These are phyloP conservation scores for Linderina pennispora DNA, from an alignment of 192 early-diverging fungal genomes.

Conservation along the genomic window DNA sequence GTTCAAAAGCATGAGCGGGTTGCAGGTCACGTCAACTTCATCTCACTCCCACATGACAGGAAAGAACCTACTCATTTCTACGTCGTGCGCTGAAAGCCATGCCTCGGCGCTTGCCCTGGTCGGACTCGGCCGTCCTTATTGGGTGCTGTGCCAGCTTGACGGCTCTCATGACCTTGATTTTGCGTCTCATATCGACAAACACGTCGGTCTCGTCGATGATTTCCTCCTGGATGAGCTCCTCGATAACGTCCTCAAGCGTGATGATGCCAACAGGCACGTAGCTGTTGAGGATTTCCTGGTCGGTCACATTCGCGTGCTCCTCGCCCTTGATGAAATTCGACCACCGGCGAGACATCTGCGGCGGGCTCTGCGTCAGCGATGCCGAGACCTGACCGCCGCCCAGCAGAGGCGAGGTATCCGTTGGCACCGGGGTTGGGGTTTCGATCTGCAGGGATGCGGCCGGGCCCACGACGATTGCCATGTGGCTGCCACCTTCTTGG, in stretches of 20 bases:
- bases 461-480: conserved; percentile 60
- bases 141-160: conserved; percentile 30
- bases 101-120: conserved; percentile 6
- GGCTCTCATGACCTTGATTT: conserved; percentile 12
- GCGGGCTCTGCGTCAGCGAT: conserved; percentile 3
- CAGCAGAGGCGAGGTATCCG: conserved; percentile 19
- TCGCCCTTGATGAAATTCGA: conserved; percentile 32
- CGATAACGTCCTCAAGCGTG: conserved; percentile 79
- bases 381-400: neutral
- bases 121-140: neutral
- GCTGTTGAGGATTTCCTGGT: conserved; percentile 22
- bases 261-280: conserved; percentile 62
- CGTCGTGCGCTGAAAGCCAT: conserved; percentile 17
- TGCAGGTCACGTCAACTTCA: too few species aligned
- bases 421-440: conserved; percentile 11
- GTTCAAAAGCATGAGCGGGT: too few species aligned
- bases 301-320: conserved; percentile 2
- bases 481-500: conserved; percentile 75
- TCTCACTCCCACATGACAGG: too few species aligned
- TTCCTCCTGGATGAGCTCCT: conserved; percentile 78
- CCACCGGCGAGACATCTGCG: conserved; percentile 20
- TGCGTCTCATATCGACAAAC: conserved; percentile 39
- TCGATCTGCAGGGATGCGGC: conserved; percentile 7
- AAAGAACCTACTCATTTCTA: conserved; percentile 15
- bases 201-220: conserved; percentile 80